These are phyloP conservation scores for Starmerella gropengiesseri DNA, from an alignment of 805 yeast genomes.

Conservation along the genomic window DNA sequence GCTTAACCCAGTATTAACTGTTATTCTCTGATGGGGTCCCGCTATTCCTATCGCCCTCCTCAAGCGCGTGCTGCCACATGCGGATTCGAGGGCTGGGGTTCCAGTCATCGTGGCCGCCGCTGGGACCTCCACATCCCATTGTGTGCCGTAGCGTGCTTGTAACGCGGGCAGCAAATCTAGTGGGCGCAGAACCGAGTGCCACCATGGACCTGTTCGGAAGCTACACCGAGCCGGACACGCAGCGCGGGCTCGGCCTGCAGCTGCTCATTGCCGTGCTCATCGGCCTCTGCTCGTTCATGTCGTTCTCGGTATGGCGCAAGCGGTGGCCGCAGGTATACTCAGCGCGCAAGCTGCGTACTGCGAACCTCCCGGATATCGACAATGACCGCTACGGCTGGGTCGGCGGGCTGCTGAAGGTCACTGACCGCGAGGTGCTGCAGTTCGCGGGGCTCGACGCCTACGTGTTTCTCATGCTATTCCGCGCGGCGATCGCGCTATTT, in stretches of 20 bases:
- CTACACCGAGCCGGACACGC: slow-evolving; percentile 23
- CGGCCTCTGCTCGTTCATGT: slow-evolving; percentile 56
- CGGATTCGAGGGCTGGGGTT: too few relatives aligned
- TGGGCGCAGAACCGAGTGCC: too few relatives aligned
- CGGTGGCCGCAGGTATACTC: slow-evolving; percentile 76
- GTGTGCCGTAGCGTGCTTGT: too few relatives aligned
- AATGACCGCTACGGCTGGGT: slow-evolving; percentile 71
- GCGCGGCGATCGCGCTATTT: slow-evolving; percentile 68
- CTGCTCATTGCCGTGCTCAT: slow-evolving; percentile 53
- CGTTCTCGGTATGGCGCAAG: slow-evolving; percentile 60
- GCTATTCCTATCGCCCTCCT: too few relatives aligned
- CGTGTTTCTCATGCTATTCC: slow-evolving; percentile 83
- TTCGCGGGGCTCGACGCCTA: slow-evolving; percentile 91
- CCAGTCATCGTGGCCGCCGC: too few relatives aligned
- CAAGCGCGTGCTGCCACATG: too few relatives aligned
- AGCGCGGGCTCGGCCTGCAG: slow-evolving; percentile 66
- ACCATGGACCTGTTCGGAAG: slow-evolving; percentile 17
- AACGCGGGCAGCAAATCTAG: too few relatives aligned
- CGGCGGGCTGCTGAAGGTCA: slow-evolving; percentile 47
- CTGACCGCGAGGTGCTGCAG: slow-evolving; percentile 68
- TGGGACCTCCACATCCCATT: too few relatives aligned
- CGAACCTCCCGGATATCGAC: slow-evolving; percentile 45
- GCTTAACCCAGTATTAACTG: too few relatives aligned
- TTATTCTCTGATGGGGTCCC: too few relatives aligned
- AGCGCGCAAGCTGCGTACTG: slow-evolving; percentile 52